Evolutionary conservation across 2,329 filamentous ascomycete genomes (phyloP), one percentile per base, ranked within the genome.

Genomic region (Aureobasidium zeae): DNA sequence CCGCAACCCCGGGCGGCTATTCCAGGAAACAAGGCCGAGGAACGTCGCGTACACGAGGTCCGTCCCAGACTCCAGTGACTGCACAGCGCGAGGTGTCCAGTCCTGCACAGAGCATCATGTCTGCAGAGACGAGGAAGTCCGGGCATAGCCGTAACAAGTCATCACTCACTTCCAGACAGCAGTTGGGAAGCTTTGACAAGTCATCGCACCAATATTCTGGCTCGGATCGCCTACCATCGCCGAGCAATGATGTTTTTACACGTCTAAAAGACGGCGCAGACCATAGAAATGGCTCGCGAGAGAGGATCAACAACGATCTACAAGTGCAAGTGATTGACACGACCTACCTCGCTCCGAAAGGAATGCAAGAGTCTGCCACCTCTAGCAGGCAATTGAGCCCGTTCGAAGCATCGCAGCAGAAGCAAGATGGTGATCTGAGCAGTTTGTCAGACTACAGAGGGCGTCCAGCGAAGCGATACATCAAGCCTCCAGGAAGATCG

Each of bases 401-500:
- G 5, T 15, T 53, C 37, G 26, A 52, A 48, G 13, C 44, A 47
- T 16, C 48, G 48, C 11, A 47, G 34, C 37, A 41, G 15, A 25
- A 22, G 19, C 15, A 37, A 8, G 44, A 42, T 12, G n/a, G 25
- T 15, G 15, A 25, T 10, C 13, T 35, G 49, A 51, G 45, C 57
- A 50, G 58, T 9, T 39, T 63, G 9, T 86, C 85, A 0, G 76
- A 81, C 51, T 81, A 83, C 30, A 78, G 84, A 46, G 84, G 83
- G 15, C 75, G 84, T 49, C 73, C 72, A 17, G 67, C 73, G 10
- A 71, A 75, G 32, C 75, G 81, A 16, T 81, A 79, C 51, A 86
- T 82, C 49, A 82, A 79, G 56, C 77, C 83, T 13, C 76, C 79
- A 10, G 94, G 94, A 63, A 74, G 84, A 16, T 95, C 89, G 1